Percentiles rank a stretch among this genome's conserved stretches.
These are phyloP conservation scores for Globisporangium parvum DNA, from an alignment of 352 stramenopile species.

Conservation along the genomic window DNA sequence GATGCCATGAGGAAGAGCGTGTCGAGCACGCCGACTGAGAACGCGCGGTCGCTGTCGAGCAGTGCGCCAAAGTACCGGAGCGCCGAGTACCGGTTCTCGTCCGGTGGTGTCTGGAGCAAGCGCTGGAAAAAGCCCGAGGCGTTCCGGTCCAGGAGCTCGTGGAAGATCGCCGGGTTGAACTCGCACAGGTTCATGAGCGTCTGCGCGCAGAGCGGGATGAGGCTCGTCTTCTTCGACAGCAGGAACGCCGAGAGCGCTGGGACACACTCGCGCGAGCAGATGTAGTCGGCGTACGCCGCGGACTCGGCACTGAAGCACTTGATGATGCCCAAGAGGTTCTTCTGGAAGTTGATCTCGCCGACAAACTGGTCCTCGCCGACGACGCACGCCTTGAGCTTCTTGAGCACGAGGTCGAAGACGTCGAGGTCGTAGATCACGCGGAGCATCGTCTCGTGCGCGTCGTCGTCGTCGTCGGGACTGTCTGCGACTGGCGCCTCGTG, in stretches of 20 bases:
- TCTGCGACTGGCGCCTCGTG: conserved; percentile 1
- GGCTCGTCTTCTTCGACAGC: conserved; percentile 55
- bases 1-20: conserved; percentile 69
- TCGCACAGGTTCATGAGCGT: conserved; percentile 77
- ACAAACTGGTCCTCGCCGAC: conserved; percentile 59
- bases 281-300: conserved; percentile 48
- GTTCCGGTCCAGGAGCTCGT: conserved; percentile 52
- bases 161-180: conserved; percentile 61
- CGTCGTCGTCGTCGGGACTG: conserved; percentile 8
- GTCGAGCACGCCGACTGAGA: conserved; percentile 56
- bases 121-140: conserved; percentile 74
- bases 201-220: conserved; percentile 62
- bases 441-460: conserved; percentile 39
- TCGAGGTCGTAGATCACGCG: conserved; percentile 54
- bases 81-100: conserved; percentile 67
- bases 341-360: conserved; percentile 76
- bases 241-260: conserved; percentile 55
- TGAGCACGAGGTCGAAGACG: conserved; percentile 54
- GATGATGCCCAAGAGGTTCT: conserved; percentile 64
- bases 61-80: conserved; percentile 65
- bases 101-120: conserved; percentile 64
- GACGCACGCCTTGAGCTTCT: conserved; percentile 68
- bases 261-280: conserved; percentile 47
- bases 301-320: conserved; percentile 70
- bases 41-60: conserved; percentile 43